Percentiles rank a stretch among this genome's conserved stretches.
These are phyloP conservation scores for Oryza longistaminata DNA, from an alignment of 176 grass and related monocot genomes.

Conservation along the genomic window DNA sequence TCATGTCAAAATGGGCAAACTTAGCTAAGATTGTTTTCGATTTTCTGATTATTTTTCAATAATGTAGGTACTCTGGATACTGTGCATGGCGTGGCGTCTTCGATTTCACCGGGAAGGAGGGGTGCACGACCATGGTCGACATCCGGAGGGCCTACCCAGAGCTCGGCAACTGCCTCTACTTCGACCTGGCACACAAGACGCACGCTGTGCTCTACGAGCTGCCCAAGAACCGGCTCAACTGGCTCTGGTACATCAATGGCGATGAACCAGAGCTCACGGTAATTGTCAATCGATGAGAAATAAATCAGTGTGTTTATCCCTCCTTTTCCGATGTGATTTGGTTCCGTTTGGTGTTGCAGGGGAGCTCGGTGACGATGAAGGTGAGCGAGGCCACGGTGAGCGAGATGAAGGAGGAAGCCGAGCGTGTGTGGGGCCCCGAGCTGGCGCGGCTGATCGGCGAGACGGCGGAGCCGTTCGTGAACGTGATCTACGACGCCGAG, in stretches of 20 bases:
- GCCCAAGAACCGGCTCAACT: slow-evolving; percentile 68
- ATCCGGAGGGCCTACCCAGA: slow-evolving; percentile 66
- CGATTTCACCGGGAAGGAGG: slow-evolving; percentile 73
- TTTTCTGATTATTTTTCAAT: background rate
- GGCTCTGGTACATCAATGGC: slow-evolving; percentile 88
- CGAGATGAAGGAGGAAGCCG: slow-evolving; percentile 58
- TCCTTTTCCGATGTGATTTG: background rate
- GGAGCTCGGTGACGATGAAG: slow-evolving; percentile 73
- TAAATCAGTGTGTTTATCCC: too few species aligned
- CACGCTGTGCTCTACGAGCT: slow-evolving; percentile 86
- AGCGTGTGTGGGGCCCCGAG: slow-evolving; percentile 66
- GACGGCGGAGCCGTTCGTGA: slow-evolving; percentile 72
- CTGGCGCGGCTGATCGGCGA: slow-evolving; percentile 61
- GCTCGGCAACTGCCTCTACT: slow-evolving; percentile 78
- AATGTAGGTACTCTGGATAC: slow-evolving; percentile 78
- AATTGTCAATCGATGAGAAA: background rate
- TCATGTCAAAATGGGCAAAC: too few species aligned
- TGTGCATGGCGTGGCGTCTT: slow-evolving; percentile 80
- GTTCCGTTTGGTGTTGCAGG: slow-evolving; percentile 33
- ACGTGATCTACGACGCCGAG: slow-evolving; percentile 77
- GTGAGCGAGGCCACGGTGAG: slow-evolving; percentile 49
- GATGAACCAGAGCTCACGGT: slow-evolving; percentile 70
- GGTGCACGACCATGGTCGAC: slow-evolving; percentile 42
- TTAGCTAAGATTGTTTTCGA: too few species aligned
- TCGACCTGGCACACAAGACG: slow-evolving; percentile 69